These are phyloP conservation scores for Aspergillus diversus DNA, from an alignment of 495 filamentous ascomycete genomes.

Conservation along the genomic window DNA sequence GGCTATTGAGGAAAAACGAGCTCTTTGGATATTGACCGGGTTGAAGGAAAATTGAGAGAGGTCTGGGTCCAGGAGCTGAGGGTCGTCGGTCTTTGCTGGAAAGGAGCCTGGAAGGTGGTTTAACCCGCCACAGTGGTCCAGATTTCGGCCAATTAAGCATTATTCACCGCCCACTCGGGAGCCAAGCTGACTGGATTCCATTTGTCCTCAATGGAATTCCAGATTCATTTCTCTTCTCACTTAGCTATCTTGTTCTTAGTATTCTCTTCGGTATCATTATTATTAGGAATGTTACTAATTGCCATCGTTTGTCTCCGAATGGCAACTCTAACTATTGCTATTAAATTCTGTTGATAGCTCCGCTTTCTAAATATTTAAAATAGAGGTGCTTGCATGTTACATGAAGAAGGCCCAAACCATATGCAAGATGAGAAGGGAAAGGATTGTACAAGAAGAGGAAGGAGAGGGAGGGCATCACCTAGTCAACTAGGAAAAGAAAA, in stretches of 20 bases:
- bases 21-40: slow-evolving; percentile 1
- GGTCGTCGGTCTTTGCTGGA: slow-evolving; percentile 3
- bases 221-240: not conserved
- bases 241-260: not conserved
- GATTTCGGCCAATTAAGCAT: slow-evolving; percentile 17
- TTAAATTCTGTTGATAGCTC: not conserved
- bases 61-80: slow-evolving; percentile 1
- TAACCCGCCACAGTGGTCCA: slow-evolving; percentile 21
- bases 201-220: not conserved
- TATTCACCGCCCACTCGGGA: slow-evolving; percentile 19
- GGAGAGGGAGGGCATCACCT: not conserved
- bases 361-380: not conserved
- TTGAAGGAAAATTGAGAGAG: not conserved
- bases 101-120: not conserved
- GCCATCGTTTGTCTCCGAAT: too few species aligned
- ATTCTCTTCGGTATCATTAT: not conserved
- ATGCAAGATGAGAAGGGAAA: not conserved
- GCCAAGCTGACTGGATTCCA: not conserved
- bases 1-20: not conserved
- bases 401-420: not conserved
- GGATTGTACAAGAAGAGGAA: not conserved
- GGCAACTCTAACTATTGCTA: not conserved
- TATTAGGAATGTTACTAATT: too few species aligned
- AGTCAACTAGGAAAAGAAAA: not conserved
- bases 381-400: not conserved